Percentiles rank a stretch among this genome's conserved stretches.
These are phyloP conservation scores for Diaporthe eres DNA, from an alignment of 2,329 filamentous ascomycete species.

Conservation along the genomic window DNA sequence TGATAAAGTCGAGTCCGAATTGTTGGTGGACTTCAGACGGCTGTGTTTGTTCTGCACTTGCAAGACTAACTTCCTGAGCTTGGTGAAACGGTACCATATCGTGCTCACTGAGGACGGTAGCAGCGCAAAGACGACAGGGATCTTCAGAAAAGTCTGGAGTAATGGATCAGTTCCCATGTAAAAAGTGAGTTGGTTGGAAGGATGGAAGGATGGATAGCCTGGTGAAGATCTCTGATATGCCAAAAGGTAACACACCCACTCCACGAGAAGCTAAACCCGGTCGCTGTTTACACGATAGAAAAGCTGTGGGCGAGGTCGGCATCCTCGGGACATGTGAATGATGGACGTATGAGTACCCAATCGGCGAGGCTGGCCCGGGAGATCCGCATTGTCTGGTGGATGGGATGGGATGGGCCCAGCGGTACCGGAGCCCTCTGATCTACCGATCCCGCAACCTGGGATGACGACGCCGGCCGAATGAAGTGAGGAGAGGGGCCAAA, in stretches of 20 bases:
- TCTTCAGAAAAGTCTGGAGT: not conserved
- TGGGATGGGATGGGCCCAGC: conserved; percentile 9
- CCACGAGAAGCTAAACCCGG: not conserved
- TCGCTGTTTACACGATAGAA: not conserved
- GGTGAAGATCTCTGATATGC: not conserved
- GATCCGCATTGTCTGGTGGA: conserved; percentile 10
- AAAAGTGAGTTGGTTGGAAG: not conserved
- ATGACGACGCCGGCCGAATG: not conserved
- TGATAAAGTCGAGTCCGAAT: not conserved
- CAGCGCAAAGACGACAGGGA: not conserved
- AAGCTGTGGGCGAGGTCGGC: conserved; percentile 4
- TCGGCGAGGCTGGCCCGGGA: conserved; percentile 17
- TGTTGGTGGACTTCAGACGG: not conserved
- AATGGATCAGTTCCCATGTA: not conserved
- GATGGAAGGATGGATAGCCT: not conserved
- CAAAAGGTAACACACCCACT: not conserved
- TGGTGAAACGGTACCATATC: not conserved
- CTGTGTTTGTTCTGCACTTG: not conserved
- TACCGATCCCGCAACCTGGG: conserved; percentile 1
- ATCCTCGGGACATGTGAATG: conserved; percentile 23
- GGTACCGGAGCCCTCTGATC: conserved; percentile 14
- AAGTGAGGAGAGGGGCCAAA: not conserved
- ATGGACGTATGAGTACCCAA: not conserved
- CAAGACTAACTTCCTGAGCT: not conserved
- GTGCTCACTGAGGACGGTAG: not conserved